phyloP scores from a whole-genome alignment of 176 grass and related monocot species.

The Rhynchospora pubera region DNA sequence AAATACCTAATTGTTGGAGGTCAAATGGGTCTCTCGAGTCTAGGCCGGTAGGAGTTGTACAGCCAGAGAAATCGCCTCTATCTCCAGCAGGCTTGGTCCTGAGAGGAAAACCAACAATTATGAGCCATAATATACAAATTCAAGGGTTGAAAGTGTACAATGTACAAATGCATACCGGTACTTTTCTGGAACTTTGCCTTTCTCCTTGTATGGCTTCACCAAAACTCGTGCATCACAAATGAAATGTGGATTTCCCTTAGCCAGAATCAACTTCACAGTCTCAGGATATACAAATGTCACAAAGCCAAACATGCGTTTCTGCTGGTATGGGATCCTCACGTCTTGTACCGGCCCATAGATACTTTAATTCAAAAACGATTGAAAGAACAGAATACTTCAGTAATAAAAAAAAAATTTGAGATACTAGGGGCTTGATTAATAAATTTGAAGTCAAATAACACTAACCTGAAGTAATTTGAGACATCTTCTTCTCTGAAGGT shows the following conservation, averaged over 20 bases:
- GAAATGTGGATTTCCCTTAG: conserved; percentile 92
- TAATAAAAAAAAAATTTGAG: neutral
- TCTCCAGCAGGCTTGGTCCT: conserved; percentile 65
- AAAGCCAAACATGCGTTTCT: conserved; percentile 98
- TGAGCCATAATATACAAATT: neutral
- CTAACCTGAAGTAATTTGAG: conserved; percentile 94
- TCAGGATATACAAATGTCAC: conserved; percentile 96
- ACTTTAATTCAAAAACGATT: conserved; percentile 29
- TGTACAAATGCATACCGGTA: conserved; percentile 44
- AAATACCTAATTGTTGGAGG: conserved; percentile 68
- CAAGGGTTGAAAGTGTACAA: neutral
- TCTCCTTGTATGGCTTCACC: conserved; percentile 96
- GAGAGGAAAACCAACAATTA: neutral
- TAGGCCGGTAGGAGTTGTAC: conserved; percentile 43
- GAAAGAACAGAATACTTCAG: neutral
- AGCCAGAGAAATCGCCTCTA: conserved; percentile 57
- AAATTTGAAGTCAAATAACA: neutral
- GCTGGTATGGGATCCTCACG: conserved; percentile 94
- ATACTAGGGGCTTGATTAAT: neutral
- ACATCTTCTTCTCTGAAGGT: conserved; percentile 97
- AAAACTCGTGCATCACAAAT: conserved; percentile 88
- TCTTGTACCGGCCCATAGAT: conserved; percentile 97
- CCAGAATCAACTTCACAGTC: conserved; percentile 87
- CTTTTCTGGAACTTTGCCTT: conserved; percentile 94
- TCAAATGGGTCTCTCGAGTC: conserved; percentile 65